A percentile compares a stretch with the other conserved stretches of the same genome.
Conservation (phyloP, 371 early-diverging fungal species). For the Capillidium rhysosporum region DNA sequence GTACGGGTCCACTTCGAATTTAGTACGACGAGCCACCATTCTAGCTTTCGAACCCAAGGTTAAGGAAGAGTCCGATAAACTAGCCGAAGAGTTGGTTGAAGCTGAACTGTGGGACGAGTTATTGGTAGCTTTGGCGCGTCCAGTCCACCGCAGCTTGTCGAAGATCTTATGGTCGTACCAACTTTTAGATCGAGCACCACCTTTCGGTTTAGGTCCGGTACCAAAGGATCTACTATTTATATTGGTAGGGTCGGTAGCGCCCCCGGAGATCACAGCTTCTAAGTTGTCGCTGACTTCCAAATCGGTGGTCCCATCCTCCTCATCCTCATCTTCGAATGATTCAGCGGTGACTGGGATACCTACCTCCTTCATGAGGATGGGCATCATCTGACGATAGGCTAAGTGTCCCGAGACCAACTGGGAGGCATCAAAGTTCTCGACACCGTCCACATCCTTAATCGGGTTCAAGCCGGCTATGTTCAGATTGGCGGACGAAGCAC, state of each 20-base stretch:
- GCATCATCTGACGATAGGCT: constrained; percentile 65
- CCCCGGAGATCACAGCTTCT: constrained; percentile 1
- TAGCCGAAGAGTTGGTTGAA: too few relatives aligned
- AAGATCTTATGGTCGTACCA: neutral
- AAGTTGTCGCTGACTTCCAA: constrained; percentile 1
- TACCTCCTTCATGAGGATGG: constrained; percentile 50
- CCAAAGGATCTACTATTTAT: neutral
- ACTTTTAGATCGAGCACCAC: neutral
- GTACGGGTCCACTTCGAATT: too few relatives aligned
- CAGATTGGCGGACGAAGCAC: constrained; percentile 21
- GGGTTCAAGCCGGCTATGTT: constrained; percentile 47
- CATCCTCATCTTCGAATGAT: constrained; percentile 24
- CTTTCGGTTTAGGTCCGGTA: neutral
- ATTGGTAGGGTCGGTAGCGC: neutral
- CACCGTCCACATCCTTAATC: constrained; percentile 66
- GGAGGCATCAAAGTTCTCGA: constrained; percentile 59
- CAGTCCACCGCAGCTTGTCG: neutral
- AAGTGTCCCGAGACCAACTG: constrained; percentile 68
- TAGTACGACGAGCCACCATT: too few relatives aligned
- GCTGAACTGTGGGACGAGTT: too few relatives aligned
- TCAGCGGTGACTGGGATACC: constrained; percentile 62
- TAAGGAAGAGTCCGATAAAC: too few relatives aligned
- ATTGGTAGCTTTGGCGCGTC: neutral
- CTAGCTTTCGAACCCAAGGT: too few relatives aligned
- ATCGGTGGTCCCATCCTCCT: constrained; percentile 8